Conservation (phyloP, 345 rosid genomes). For the Eucalyptus lansdowneana region DNA sequence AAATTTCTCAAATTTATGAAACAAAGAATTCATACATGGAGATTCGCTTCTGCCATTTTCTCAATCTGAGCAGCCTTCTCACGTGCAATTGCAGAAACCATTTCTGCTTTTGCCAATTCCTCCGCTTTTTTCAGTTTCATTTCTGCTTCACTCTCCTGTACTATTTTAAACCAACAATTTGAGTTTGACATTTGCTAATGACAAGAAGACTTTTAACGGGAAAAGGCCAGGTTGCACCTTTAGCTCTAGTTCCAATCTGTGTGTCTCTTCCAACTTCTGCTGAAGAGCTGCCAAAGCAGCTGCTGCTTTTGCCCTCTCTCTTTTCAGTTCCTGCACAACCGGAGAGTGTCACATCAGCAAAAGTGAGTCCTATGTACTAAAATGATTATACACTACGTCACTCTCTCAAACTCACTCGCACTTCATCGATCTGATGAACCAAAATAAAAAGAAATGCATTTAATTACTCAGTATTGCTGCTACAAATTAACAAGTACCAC, state of each 20-base stretch:
- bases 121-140: conserved; percentile 34
- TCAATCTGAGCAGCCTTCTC: conserved; percentile 89
- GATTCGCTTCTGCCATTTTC: conserved; percentile 84
- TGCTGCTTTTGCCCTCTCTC: conserved; percentile 84
- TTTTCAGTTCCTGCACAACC: conserved; percentile 67
- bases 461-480: not conserved
- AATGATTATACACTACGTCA: not conserved
- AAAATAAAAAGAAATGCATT: not conserved
- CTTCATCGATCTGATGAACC: not conserved
- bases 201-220: not conserved
- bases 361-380: not conserved
- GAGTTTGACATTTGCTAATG: not conserved
- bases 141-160: conserved; percentile 73
- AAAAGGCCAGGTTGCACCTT: conserved; percentile 33
- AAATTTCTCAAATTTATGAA: not conserved
- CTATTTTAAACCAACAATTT: not conserved
- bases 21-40: conserved; percentile 43
- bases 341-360: not conserved
- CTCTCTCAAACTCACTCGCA: not conserved
- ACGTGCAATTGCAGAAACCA: conserved; percentile 49
- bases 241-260: conserved; percentile 62
- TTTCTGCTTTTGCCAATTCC: conserved; percentile 78
- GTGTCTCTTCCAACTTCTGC: conserved; percentile 83
- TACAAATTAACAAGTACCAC: not conserved
- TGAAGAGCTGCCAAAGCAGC: conserved; percentile 68